Percentiles rank a stretch among this genome's conserved stretches.
These are phyloP conservation scores for Colletotrichum sp. DNA, from an alignment of 2,329 filamentous ascomycete species.

Conservation along the genomic window DNA sequence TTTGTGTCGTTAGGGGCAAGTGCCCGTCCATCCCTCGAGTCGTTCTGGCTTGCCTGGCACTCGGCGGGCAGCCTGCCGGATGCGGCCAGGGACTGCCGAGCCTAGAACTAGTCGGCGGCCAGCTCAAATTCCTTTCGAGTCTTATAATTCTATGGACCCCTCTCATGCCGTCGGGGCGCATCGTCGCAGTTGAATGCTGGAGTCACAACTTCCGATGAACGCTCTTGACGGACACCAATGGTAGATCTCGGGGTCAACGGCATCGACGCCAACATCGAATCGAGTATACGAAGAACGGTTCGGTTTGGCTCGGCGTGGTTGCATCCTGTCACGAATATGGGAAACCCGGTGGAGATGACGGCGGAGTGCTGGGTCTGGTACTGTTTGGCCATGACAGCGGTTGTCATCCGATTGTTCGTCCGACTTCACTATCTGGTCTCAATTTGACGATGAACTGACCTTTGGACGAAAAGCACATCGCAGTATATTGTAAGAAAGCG, in stretches of 20 bases:
- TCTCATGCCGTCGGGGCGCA: not conserved
- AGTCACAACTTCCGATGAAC: not conserved
- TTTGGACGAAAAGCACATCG: not conserved
- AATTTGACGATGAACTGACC: not conserved
- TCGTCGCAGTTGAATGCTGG: not conserved
- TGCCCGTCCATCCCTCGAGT: not conserved
- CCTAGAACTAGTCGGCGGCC: not conserved
- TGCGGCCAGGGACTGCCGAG: not conserved
- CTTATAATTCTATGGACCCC: not conserved
- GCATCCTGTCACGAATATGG: not conserved
- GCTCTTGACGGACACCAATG: not conserved
- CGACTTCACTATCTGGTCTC: not conserved
- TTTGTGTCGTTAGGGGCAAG: not conserved
- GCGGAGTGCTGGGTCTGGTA: constrained; percentile 16
- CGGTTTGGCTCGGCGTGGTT: not conserved
- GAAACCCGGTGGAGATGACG: not conserved
- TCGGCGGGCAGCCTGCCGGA: not conserved
- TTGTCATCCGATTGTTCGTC: constrained; percentile 6
- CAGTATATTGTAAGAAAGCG: constrained; percentile 11
- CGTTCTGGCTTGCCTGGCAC: not conserved
- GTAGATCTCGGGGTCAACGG: not conserved
- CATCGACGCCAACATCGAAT: not conserved
- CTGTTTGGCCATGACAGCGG: not conserved
- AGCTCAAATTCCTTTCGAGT: not conserved
- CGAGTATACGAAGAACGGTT: not conserved